A percentile compares a stretch with the other conserved stretches of the same genome.
These are phyloP conservation scores for Hortaea werneckii DNA, from an alignment of 2,329 filamentous ascomycete species.

Conservation along the genomic window DNA sequence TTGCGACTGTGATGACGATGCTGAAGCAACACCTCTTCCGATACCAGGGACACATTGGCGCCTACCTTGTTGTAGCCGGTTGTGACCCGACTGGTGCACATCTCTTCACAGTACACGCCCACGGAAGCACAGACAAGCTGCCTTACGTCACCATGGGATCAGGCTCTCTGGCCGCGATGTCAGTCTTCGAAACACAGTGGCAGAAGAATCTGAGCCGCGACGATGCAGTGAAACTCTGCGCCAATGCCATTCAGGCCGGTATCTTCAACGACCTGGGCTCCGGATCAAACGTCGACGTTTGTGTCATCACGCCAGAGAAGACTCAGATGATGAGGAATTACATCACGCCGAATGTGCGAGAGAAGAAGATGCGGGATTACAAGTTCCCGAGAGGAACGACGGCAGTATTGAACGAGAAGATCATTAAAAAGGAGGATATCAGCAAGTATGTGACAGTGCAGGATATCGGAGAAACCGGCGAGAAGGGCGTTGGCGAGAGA, in stretches of 20 bases:
- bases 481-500: constrained; percentile 51
- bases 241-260: constrained; percentile 86
- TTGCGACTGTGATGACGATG: constrained; percentile 98
- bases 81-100: constrained; percentile 92
- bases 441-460: constrained; percentile 89
- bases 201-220: constrained; percentile 65
- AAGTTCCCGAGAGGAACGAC: constrained; percentile 86
- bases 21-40: constrained; percentile 99
- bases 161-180: constrained; percentile 92
- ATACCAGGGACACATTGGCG: constrained; percentile 94
- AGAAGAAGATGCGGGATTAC: constrained; percentile 87
- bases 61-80: constrained; percentile 93
- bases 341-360: constrained; percentile 85
- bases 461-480: constrained; percentile 54
- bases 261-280: constrained; percentile 98
- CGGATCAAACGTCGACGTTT: constrained; percentile 94
- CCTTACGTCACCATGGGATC: constrained; percentile 99
- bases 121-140: constrained; percentile 96
- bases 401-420: constrained; percentile 87
- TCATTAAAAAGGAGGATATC: constrained; percentile 88
- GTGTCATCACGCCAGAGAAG: constrained; percentile 90
- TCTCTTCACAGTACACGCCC: constrained; percentile 96
- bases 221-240: constrained; percentile 70
- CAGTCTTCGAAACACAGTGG: constrained; percentile 95
- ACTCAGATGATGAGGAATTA: constrained; percentile 88